Evolutionary conservation across 1,284 basidiomycete genomes (phyloP).

Genomic region (Caloboletus inedulis): DNA sequence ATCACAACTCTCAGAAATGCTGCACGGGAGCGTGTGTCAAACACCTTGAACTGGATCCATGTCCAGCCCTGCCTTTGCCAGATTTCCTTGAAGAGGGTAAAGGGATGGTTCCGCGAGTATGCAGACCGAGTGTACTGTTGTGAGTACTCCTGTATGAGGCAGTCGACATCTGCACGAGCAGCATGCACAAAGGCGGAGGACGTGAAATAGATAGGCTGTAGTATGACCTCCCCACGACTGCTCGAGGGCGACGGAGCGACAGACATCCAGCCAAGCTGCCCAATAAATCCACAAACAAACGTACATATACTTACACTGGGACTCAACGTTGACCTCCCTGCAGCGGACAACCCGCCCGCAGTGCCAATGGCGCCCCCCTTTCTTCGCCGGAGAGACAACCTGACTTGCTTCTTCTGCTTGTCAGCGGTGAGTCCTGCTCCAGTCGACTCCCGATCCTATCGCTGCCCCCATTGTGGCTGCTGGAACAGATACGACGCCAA

Average conservation of each 20-base stretch:
- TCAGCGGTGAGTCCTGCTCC: slow-evolving; percentile 42
- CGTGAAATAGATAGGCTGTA: slow-evolving; percentile 74
- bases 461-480: slow-evolving; percentile 64
- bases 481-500: slow-evolving; percentile 67
- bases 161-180: slow-evolving; percentile 61
- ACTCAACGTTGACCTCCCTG: not conserved
- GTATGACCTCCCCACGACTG: slow-evolving; percentile 52
- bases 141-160: slow-evolving; percentile 48
- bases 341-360: not conserved
- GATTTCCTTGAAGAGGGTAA: slow-evolving; percentile 61
- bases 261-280: slow-evolving; percentile 31
- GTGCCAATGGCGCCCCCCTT: slow-evolving; percentile 28
- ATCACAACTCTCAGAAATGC: slow-evolving; percentile 54
- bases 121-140: slow-evolving; percentile 40
- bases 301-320: too few relatives aligned
- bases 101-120: slow-evolving; percentile 42
- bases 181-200: slow-evolving; percentile 66
- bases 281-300: slow-evolving; percentile 17
- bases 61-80: slow-evolving; percentile 70
- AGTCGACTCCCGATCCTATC: slow-evolving; percentile 53
- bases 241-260: slow-evolving; percentile 41
- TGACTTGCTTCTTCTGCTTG: slow-evolving; percentile 70
- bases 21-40: slow-evolving; percentile 61
- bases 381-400: slow-evolving; percentile 36
- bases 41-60: slow-evolving; percentile 68